Evolutionary conservation across 768 basidiomycete genomes (phyloP), one percentile per base, ranked within the genome.

Genomic region (Mycena sanguinolenta): DNA sequence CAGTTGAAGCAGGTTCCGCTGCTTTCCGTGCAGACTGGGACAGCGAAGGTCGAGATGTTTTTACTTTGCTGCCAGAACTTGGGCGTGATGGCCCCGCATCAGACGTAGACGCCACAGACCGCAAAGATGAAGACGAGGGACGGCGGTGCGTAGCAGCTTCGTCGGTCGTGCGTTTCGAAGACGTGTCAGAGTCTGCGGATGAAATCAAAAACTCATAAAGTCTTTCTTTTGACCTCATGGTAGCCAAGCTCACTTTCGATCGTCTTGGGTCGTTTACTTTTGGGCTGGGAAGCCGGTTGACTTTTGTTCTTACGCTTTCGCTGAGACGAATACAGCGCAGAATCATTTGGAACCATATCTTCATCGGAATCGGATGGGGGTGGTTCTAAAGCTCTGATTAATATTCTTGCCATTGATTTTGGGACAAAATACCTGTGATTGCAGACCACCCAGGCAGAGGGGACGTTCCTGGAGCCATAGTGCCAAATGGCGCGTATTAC

Each of bases 201-300:
- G 12, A 50, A 38, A 49, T 3, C 30, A 42, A 25, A 63, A 39
- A n/a, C n/a, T 54, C 38, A 19, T 19, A 5, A 4, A 16, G 39
- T 19, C 46, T 28, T 38, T 19, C 21, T 12, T 38, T 52, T 28
- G 32, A 8, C 21, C n/a, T 14, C 12, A 12, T 19, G 39, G 52
- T n/a, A 57, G n/a, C 32, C n/a, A 32, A 60, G 38, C 69, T 65
- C 55, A 71, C 70, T 67, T 52, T 66, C 19, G 19, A 25, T 42
- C n/a, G 49, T 32, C 59, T 38, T 63, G 3, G 19, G 49, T 17
- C 70, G 70, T 16, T 71, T 71, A 27, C 30, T 62, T 28, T 50
- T 2, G 1, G 58, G 42, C 58, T 70, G 69, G 46, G 61, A 42
- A 44, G 55, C 21, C 25, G 44, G 4, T 38, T 36, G 25, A 13